Conservation (phyloP, 495 filamentous ascomycete genomes). For the Lophium mytilinum region DNA sequence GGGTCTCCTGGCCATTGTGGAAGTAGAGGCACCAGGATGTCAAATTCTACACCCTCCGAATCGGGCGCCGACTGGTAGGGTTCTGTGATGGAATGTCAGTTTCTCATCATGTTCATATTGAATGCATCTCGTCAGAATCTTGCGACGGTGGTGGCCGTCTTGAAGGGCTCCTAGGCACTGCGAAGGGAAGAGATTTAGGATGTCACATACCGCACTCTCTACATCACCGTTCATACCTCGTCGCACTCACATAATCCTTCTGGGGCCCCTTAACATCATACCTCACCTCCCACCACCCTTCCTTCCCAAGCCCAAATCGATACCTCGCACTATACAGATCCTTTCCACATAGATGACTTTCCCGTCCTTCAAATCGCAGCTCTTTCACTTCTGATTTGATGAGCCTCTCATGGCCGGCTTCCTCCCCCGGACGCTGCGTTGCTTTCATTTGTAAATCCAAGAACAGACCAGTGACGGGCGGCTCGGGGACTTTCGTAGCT, state of each 20-base stretch:
- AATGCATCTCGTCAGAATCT: too few relatives aligned
- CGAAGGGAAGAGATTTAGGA: too few relatives aligned
- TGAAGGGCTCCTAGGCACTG: too few relatives aligned
- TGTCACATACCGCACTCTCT: too few relatives aligned
- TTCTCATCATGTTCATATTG: too few relatives aligned
- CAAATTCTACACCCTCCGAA: too few relatives aligned
- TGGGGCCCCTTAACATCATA: conserved; percentile 22
- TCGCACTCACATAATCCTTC: conserved; percentile 24
- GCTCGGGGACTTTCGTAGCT: background rate
- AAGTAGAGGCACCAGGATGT: too few relatives aligned
- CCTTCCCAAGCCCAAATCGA: conserved; percentile 8
- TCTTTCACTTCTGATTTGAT: background rate
- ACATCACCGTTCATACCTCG: conserved; percentile 6
- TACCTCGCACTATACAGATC: conserved; percentile 23
- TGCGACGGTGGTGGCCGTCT: too few relatives aligned
- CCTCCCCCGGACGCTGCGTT: background rate
- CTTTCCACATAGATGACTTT: conserved; percentile 17
- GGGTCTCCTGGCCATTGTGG: too few relatives aligned
- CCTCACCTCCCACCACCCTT: conserved; percentile 17
- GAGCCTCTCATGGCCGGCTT: background rate
- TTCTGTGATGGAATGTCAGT: too few relatives aligned
- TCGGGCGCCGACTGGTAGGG: too few relatives aligned
- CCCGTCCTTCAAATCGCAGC: background rate
- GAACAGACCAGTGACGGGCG: conserved; percentile 4
- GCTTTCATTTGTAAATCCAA: conserved; percentile 9